Base-by-base conservation (phyloP, 2,329 filamentous ascomycete species). In the Drechslerella dactyloides region DNA sequence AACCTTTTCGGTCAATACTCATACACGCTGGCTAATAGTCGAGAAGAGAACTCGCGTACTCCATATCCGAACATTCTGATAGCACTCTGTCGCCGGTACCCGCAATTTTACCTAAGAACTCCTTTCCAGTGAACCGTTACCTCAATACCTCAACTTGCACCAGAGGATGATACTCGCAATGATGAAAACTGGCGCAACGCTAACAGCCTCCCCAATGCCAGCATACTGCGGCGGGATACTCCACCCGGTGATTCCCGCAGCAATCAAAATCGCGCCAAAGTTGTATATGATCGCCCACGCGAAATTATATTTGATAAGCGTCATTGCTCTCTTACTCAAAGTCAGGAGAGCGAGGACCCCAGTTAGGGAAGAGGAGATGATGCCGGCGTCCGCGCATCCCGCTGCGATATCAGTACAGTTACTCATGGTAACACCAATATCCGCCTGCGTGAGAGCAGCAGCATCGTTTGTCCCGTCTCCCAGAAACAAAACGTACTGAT, bases 381-480 rank as follows among this genome's bases (percentile, higher is more conserved):
- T 83, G 0, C 91, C 85, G 0, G 88, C 85, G 75, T 92, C 89
- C 0, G 90, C 88, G 0, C 88, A 88, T 2, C 82, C 83, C 57
- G 85, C 81, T 0, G 90, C 87, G 1, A 92, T 82, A 63, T 91
- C 89, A 0, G 83, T 86, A 7, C 82, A 82, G 66, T 82, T 83
- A 69, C 84, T 85, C 78, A 93, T 85, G 74, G 91, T 88, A 0
- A 92, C 82, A 27, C 90, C 90, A 33, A 93, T 84, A 3, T 84
- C 85, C 0, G 90, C 89, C 76, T 87, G 85, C 0, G 88, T 86
- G 1, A 93, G 82, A 0, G 90, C 90, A 1, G 86, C 82, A 0
- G 90, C 88, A 76, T 93, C 90, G 78, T 93, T 93, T n/a, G 89
- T 91, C 1, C 90, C 90, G 75, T 93, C 90, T 35, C 90, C 90